These are phyloP conservation scores for Puccinia horiana DNA, from an alignment of 1,284 basidiomycete species.

Conservation along the genomic window DNA sequence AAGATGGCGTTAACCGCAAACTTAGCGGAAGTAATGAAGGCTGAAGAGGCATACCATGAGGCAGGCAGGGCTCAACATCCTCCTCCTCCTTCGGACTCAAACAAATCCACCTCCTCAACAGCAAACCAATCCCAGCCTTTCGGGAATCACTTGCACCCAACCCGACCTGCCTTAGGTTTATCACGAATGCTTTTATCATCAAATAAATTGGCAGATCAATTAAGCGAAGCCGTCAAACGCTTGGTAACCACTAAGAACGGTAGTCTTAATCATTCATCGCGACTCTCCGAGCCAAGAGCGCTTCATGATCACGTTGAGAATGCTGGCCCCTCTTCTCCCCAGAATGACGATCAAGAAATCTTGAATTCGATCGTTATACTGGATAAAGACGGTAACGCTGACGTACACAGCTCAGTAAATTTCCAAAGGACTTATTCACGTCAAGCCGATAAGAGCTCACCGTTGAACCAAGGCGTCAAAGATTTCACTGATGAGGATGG, in stretches of 20 bases:
- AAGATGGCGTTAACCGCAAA: slow-evolving; percentile 70
- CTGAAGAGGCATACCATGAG: not conserved
- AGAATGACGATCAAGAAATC: slow-evolving; percentile 29
- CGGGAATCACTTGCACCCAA: not conserved
- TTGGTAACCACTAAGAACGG: not conserved
- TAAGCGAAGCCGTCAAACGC: not conserved
- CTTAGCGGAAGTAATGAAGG: not conserved
- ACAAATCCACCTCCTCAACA: not conserved
- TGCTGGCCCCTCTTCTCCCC: not conserved
- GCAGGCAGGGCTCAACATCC: not conserved
- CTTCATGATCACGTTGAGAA: not conserved
- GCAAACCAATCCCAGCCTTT: not conserved
- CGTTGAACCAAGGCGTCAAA: slow-evolving; percentile 84
- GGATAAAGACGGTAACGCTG: not conserved
- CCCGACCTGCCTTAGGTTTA: not conserved
- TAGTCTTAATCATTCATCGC: not conserved
- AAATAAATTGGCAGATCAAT: not conserved
- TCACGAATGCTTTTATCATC: slow-evolving; percentile 1
- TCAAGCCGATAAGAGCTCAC: slow-evolving; percentile 76
- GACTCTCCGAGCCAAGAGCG: not conserved
- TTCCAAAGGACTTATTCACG: slow-evolving; percentile 83
- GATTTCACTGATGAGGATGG: slow-evolving; percentile 89
- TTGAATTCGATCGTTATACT: not conserved
- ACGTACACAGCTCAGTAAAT: slow-evolving; percentile 66
- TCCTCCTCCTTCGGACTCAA: not conserved